These are phyloP conservation scores for Bipolaris bicolor DNA, from an alignment of 2,329 filamentous ascomycete species.

Conservation along the genomic window DNA sequence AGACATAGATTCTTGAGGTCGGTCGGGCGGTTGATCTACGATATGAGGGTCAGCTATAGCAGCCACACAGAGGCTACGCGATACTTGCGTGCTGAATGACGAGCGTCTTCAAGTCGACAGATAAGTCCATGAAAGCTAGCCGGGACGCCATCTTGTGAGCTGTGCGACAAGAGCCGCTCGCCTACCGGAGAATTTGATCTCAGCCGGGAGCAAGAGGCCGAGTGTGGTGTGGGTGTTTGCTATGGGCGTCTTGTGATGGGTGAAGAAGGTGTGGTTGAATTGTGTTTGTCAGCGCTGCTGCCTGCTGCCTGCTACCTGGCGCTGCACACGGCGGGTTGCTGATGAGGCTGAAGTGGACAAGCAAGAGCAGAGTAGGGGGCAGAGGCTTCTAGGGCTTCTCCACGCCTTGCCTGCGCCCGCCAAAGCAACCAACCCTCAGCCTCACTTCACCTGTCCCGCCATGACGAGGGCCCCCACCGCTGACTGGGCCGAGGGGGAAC, in stretches of 20 bases:
- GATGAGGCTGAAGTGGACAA: constrained; percentile 17
- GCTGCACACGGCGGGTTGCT: constrained; percentile 2
- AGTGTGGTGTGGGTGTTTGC: not conserved
- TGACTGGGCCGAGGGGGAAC: not conserved
- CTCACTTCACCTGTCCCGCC: constrained; percentile 25
- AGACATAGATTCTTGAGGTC: constrained; percentile 57
- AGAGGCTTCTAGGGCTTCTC: not conserved
- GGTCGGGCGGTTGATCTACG: constrained; percentile 53
- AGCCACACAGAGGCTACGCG: not conserved
- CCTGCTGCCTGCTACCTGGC: not conserved
- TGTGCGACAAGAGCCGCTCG: not conserved
- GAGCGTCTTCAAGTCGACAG: constrained; percentile 49
- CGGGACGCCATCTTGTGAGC: constrained; percentile 32
- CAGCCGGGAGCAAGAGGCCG: not conserved
- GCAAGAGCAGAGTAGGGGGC: not conserved
- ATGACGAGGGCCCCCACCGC: constrained; percentile 7
- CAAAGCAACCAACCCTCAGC: constrained; percentile 19
- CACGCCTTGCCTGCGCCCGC: not conserved
- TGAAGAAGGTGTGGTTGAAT: not conserved
- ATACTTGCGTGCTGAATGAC: constrained; percentile 47
- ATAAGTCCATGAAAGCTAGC: constrained; percentile 43
- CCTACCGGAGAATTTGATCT: not conserved
- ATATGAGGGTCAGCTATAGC: not conserved
- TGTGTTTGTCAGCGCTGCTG: not conserved
- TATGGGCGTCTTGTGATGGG: not conserved